Base-by-base conservation (phyloP, 2,329 filamentous ascomycete species). In the Aspergillus sp. region DNA sequence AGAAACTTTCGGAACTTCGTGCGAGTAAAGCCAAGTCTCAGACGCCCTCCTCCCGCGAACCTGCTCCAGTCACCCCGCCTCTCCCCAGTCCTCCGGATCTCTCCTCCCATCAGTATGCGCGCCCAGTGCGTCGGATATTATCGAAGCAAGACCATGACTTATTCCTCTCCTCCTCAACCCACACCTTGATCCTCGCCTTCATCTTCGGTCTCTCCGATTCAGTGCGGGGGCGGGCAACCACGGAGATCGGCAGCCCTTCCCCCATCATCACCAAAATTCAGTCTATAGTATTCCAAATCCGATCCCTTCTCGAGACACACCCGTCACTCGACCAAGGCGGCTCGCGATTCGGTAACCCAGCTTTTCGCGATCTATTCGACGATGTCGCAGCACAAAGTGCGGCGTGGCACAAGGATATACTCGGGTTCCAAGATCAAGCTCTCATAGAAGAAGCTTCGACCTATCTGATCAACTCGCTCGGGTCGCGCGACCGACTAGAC, bases 341-440 rank as follows among this genome's bases (percentile, higher is more conserved):
- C 49, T 97, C 92, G 8, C 86, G 95, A 25, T 99, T 99, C 75
- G 96, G 95, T 50, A 99, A 99, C 78, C 93, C 92, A 67, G 87
- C 90, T 2, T 99, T 99, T 78, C 87, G 92, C 53, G 84, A 85
- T 60, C 93, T 96, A 70, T 84, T 97, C 58, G 90, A 81, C 62
- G 75, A 79, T 59, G 72, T 81, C 13, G 72, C 73, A 15, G 59
- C 69, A n/a, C 74, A 78, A 55, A 77, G 75, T 63, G 62, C 70
- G 28, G 61, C 66, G 63, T 79, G 79, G 77, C 80, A 82, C 62
- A 68, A 66, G 41, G 73, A 77, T 17, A 72, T 79, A 19, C 67
- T 80, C 3, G 75, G 72, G 3, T 56, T 80, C 15, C 59, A 74
- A 2, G 69, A 79, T 51, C 56, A 73, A 15, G 76, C 76, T 1